Base-by-base conservation (phyloP, 176 grass and related monocot genomes). In the Triticum timopheevii region DNA sequence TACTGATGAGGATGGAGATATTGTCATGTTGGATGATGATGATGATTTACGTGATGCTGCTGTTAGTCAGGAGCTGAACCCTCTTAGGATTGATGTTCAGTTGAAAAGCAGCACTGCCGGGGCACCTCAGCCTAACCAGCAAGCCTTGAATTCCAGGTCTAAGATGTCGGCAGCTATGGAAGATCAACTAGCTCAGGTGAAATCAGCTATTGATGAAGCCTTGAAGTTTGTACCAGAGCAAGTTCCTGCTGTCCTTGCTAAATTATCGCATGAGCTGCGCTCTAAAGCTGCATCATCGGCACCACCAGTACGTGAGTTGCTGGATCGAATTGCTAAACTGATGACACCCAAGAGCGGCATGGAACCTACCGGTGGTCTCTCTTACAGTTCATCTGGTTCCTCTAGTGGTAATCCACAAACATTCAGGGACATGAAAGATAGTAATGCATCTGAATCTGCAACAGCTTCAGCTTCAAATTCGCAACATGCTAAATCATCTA, bases 1-100 rank as follows among this genome's bases (percentile, higher is more conserved):
- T 75, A 87, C 86, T 63, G 95, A 98, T 83, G 89, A 92, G 36
- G 93, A 95, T 81, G 87, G 80, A 23, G 95, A 98, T 77, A 17
- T 38, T 8, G 93, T 98, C 47, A 82, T 93, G 77, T 62, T 98
- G 76, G 95, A 91, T 77, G 91, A 95, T 56, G 89, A 90, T 65
- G 81, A 79, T 77, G 95, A 98, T 81, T 85, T 98, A 75, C 52
- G 15, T 61, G 95, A 97, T 80, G 93, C 93, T 62, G 83, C 80
- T 85, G 25, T 98, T 83, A 64, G 36, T 36, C 95, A 98, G 83
- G 88, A 80, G 63, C 54, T 98, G 24, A 98, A 93, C 76, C 95
- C 95, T 77, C 85, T 98, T 42, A 87, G 93, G 85, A 92, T 95
- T 81, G 79, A 85, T 82, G 83, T 90, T 78, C 62, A 80, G 59